Base-by-base conservation (phyloP, 306 rosid genomes). In the Inga laurina region DNA sequence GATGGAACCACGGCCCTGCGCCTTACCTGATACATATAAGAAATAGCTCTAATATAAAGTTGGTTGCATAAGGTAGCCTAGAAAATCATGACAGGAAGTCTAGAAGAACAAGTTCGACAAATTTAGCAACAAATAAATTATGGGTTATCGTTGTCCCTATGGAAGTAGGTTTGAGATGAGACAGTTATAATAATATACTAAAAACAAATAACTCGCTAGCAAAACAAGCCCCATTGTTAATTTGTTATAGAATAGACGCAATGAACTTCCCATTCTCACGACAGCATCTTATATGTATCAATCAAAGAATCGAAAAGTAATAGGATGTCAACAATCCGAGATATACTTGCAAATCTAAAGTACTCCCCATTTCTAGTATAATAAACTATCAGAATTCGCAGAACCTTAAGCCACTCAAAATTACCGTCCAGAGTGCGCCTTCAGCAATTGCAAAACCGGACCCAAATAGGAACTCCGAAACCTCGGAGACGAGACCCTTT, bases 1-100 rank as follows among this genome's bases (percentile, higher is more conserved):
- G 99, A 96, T 44, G 99, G 94, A 88, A 93, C 98, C 88, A 96
- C 94, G 72, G 97, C 99, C 90, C 99, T 89, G 84, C 97, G 97
- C 82, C 99, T 89, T 43, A 91, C 98, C 99, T 96, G 80, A 37
- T 64, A 86, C 64, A 84, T 82, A 84, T 75, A 72, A 77, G 75
- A 89, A 81, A 77, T 46, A 68, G 82, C 49, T 27, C 70, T 77
- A 44, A 76, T 10, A 24, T 67, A 61, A 49, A 67, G 45, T 79
- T 18, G 32, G 48, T 57, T 27, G 11, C 64, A 82, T 37, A 76
- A 79, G 72, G 37, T 41, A 85, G 51, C 46, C 68, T 46, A 77
- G 49, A 81, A 85, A 80, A 82, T 52, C 81, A 72, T 57, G 71
- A 56, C 19, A 72, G 56, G 66, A 84, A 82, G 72, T 65, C 43